Evolutionary conservation across 75 land plant genomes (phyloP), one percentile per base, ranked within the genome.

Genomic region (Larix kaempferi): DNA sequence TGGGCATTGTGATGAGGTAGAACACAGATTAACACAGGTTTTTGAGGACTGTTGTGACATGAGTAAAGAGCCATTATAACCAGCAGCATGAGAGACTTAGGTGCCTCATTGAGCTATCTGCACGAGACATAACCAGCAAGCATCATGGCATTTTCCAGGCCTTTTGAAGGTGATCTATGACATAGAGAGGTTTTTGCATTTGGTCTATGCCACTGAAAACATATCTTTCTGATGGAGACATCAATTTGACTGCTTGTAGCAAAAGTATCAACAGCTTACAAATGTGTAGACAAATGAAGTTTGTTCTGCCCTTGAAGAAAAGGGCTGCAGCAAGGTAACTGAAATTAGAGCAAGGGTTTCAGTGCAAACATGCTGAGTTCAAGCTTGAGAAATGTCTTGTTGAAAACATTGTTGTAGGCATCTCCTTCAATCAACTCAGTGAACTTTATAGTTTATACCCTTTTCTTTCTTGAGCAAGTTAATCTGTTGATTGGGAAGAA

Each of bases 211-310:
- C 94, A 17, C 77, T 90, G 69, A 88, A 86, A 75, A 92, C 94
- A 39, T 92, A 92, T 76, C 86, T 92, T 63, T 92, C 94, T 58
- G 90, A 92, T 84, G 94, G 94, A 63, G 94, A 92, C 78, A 88
- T 90, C 71, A 92, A 92, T 84, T 75, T 92, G 59, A 84, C 88
- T n/a, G 84, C 85, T 57, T 81, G 90, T 71, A 88, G 89, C 64
- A 29, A 29, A 74, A 39, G 41, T 49, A 54, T 58, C 80, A 7
- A 5, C 77, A 82, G 67, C 57, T 65, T 29, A 86, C 86, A 62
- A 86, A 88, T 59, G 67, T 88, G 54, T 86, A 85, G 88, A 85
- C 85, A 54, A 77, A 65, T 82, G 80, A 84, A 27, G 85, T 92
- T 10, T 77, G 56, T 27, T 44, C 81, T 52, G 74, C 85, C 26